phyloP scores from a whole-genome alignment of 805 yeast genomes.

The Scheffersomyces stipitis region DNA sequence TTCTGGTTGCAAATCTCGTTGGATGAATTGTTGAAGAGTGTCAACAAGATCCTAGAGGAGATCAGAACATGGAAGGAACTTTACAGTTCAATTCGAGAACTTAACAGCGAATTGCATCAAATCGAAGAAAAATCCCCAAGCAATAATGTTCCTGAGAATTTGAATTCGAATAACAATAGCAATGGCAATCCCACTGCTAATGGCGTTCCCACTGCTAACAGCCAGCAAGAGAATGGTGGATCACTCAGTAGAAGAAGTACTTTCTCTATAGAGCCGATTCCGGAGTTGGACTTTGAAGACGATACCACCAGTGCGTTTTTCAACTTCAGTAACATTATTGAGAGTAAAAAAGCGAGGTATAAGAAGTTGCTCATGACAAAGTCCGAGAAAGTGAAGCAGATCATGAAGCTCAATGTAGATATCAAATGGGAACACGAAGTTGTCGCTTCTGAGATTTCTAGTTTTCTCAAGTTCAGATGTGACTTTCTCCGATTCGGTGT shows the following conservation, averaged over 20 bases:
- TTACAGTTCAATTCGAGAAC: constrained; percentile 22
- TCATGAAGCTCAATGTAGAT: constrained; percentile 45
- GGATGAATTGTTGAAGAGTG: constrained; percentile 21
- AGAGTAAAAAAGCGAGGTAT: constrained; percentile 50
- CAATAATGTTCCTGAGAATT: background rate
- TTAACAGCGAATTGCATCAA: constrained; percentile 28
- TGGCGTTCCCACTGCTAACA: background rate
- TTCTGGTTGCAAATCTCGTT: constrained; percentile 25
- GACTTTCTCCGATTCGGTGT: constrained; percentile 39
- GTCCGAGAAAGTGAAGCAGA: constrained; percentile 39
- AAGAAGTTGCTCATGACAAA: constrained; percentile 42
- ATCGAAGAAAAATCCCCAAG: constrained; percentile 20
- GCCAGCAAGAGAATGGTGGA: too few relatives aligned
- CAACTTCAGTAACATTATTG: constrained; percentile 44
- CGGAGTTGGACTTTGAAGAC: constrained; percentile 14
- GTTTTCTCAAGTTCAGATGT: constrained; percentile 52
- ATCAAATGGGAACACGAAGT: constrained; percentile 58
- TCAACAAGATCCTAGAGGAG: constrained; percentile 21
- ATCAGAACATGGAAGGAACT: constrained; percentile 31
- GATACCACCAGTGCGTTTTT: constrained; percentile 23
- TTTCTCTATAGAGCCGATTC: constrained; percentile 12
- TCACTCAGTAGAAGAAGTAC: constrained; percentile 15
- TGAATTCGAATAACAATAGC: too few relatives aligned
- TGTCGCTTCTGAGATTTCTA: constrained; percentile 62
- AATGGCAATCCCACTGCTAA: background rate